A percentile compares a stretch with the other conserved stretches of the same genome.
Conservation (phyloP, 2,329 filamentous ascomycete species). For the Lasiodiplodia sp. region DNA sequence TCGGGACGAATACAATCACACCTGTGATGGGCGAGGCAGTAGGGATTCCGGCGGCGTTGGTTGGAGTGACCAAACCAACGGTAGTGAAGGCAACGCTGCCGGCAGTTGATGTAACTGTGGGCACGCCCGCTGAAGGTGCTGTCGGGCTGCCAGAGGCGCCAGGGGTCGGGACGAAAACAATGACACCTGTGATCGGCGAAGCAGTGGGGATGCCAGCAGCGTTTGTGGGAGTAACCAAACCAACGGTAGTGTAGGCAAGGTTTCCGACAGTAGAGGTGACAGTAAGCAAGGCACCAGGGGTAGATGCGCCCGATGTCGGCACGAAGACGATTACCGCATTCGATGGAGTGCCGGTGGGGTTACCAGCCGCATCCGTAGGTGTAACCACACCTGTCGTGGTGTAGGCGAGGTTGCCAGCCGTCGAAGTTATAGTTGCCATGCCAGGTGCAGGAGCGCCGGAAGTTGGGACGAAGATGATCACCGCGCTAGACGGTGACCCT, state of each 20-base stretch:
- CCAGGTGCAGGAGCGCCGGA: not conserved
- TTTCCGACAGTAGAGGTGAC: not conserved
- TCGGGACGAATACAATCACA: not conserved
- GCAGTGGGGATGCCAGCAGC: not conserved
- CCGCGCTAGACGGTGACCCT: not conserved
- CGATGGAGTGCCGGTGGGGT: not conserved
- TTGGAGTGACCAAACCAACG: not conserved
- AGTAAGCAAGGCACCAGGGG: not conserved
- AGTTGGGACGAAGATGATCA: not conserved
- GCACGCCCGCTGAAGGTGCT: no score
- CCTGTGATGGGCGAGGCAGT: no score
- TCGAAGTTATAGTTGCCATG: not conserved
- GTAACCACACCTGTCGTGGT: not conserved
- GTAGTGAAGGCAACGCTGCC: not conserved
- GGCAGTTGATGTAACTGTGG: not conserved
- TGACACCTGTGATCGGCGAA: not conserved
- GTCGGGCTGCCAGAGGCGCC: no score
- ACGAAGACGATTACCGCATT: not conserved
- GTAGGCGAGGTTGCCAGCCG: not conserved
- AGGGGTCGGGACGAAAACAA: not conserved
- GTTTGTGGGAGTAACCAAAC: not conserved
- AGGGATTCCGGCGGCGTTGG: not conserved
- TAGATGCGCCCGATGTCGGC: not conserved
- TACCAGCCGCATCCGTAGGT: not conserved
- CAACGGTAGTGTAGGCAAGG: not conserved